Evolutionary conservation across 2,329 filamentous ascomycete genomes (phyloP), one percentile per base, ranked within the genome.

Genomic region (Colletotrichum tofieldiae): DNA sequence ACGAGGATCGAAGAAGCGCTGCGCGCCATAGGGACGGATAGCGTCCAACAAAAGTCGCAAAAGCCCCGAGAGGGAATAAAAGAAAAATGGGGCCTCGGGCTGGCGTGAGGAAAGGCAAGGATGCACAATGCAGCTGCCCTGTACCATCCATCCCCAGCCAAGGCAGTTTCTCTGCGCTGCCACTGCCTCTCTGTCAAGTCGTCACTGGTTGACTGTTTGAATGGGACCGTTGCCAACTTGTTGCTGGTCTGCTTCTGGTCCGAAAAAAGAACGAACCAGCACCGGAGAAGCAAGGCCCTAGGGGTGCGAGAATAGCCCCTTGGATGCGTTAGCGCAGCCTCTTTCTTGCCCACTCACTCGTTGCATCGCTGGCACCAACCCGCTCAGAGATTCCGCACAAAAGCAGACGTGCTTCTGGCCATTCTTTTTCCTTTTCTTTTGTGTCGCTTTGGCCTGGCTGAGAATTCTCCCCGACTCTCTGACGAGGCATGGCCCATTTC

Each of bases 1-100:
- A 41, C 45, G 60, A 68, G 32, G 39, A 56, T 60, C 41, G 41
- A 35, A 32, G n/a, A 47, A 47, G 63, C 52, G 55, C 52, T 52
- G 41, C 29, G 41, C 29, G 56, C 63, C 26, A 29, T 49, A 49
- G 58, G 11, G 32, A 41, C n/a, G 49, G 51, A 58, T 49, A 58
- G 51, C 45, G 60, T 41, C 60, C 23, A 51, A 29, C 52, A 69
- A 26, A 71, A 67, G 29, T 69, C 58, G 58, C 69, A 55, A 64
- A 63, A 72, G 69, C 69, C 69, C 69, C 65, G 65, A 69, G 65
- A 64, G 65, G 54, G 65, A 72, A 63, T 58, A 52, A 59, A 72
- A 59, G 41, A 68, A 32, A 32, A 58, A 52, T 43, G 47, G 52
- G 23, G 43, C 55, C 12, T 58, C 35, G 35, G 39, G 41, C 47